Conservation (phyloP, 306 rosid genomes). For the Medicago arabica region DNA sequence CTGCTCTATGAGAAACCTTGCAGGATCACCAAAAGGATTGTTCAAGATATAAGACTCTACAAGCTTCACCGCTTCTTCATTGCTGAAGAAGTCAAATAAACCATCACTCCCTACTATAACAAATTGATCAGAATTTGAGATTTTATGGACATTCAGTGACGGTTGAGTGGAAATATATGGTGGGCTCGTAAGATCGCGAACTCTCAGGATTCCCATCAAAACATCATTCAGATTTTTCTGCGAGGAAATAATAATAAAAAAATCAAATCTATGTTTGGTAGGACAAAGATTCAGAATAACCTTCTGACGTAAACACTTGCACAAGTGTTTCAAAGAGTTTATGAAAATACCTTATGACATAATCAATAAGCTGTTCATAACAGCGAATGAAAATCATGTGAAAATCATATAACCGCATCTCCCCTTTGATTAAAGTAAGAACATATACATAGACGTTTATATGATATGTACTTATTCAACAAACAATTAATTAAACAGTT, state of each 20-base stretch:
- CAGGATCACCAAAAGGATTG: constrained; percentile 87
- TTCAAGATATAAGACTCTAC: constrained; percentile 74
- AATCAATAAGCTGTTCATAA: neutral
- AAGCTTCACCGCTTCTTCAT: constrained; percentile 79
- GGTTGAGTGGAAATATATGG: constrained; percentile 92
- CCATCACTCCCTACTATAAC: constrained; percentile 93
- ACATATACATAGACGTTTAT: neutral
- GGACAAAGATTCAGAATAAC: too few relatives aligned
- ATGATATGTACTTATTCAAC: neutral
- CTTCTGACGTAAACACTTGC: neutral
- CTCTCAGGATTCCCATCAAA: constrained; percentile 95
- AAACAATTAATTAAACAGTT: neutral
- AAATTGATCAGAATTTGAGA: constrained; percentile 73
- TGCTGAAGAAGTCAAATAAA: constrained; percentile 93
- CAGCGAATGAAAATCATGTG: neutral
- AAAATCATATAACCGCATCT: neutral
- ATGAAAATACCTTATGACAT: neutral
- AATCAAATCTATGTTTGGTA: too few relatives aligned
- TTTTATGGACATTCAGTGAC: constrained; percentile 72
- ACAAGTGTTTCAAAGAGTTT: neutral
- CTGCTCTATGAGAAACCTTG: constrained; percentile 88
- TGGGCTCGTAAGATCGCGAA: constrained; percentile 86
- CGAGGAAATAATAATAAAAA: constrained; percentile 15
- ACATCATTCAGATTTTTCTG: constrained; percentile 96
- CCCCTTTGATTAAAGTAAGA: neutral